phyloP scores from a whole-genome alignment of 257 asterid species.

The Ilex asprella region DNA sequence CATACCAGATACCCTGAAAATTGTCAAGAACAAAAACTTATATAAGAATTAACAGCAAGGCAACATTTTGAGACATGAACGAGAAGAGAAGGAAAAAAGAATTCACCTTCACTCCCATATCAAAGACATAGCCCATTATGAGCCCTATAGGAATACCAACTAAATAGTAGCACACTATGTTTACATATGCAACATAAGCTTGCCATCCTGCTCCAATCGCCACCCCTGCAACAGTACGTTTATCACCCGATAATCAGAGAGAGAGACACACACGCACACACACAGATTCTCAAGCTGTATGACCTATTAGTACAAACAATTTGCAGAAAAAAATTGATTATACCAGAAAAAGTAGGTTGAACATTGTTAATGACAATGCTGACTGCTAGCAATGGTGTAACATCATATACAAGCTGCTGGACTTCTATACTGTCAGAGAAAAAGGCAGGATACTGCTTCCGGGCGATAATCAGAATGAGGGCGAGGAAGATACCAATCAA shows the following conservation, averaged over 20 bases:
- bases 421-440: slow-evolving; percentile 31
- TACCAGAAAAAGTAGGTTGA: slow-evolving; percentile 47
- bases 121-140: slow-evolving; percentile 28
- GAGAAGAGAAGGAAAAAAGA: too few relatives aligned
- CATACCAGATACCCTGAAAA: slow-evolving; percentile 43
- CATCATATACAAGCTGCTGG: slow-evolving; percentile 29
- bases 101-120: slow-evolving; percentile 35
- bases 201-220: slow-evolving; percentile 69
- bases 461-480: slow-evolving; percentile 16
- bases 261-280: too few relatives aligned
- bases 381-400: slow-evolving; percentile 43
- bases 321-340: neutral
- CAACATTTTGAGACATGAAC: too few relatives aligned
- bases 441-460: slow-evolving; percentile 32
- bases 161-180: slow-evolving; percentile 33
- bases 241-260: neutral
- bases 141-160: slow-evolving; percentile 38
- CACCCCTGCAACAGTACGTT: slow-evolving; percentile 24
- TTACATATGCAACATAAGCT: slow-evolving; percentile 33
- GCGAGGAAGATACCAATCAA: slow-evolving; percentile 27
- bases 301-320: neutral
- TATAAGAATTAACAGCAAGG: too few relatives aligned
- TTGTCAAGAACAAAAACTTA: neutral
- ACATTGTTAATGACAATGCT: slow-evolving; percentile 31
- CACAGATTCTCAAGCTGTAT: neutral